Evolutionary conservation across 768 basidiomycete genomes (phyloP), one percentile per base, ranked within the genome.

Genomic region (Kwoniella dejecticola): DNA sequence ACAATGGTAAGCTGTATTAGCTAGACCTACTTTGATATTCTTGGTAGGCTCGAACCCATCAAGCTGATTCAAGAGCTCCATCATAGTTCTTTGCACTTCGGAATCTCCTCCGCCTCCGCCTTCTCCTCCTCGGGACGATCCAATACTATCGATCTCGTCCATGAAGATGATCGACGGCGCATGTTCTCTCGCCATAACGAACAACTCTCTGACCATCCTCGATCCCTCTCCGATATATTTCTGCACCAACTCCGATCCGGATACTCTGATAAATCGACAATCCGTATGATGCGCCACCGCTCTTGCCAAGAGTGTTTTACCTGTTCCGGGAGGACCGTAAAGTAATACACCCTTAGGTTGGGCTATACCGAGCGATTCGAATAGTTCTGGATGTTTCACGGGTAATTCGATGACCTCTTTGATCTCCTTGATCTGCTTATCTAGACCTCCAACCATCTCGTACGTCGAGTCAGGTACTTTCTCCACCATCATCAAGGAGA

Each of bases 401-500:
- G 95, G 94, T 24, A 96, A 81, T 79, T 97, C 94, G 80, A 97
- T 97, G 76, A 97, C 95, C 80, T 98, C 95, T 80, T 97, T 96
- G 81, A 98, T 95, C 75, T 98, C 94, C 82, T 96, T 96, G 74
- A 95, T 94, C 67, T 94, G 89, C 81, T 96, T 91, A 83, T 98
- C 96, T 60, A 98, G 85, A 69, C 95, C 95, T 21, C 96, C 96
- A 63, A 99, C 95, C 94, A 98, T 97, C 80, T 98, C 96, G 81
- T 99, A 99, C 29, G 96, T 98, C 80, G 90, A 92, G 79, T 98
- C 95, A 0, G 95, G 95, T 0, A 98, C 95, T 79, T 99, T 99
- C 81, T 99, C 95, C 11, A 98, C 95, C 94, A 98, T 97, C 96
- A 98, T 98, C 65, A 98, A 86, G 19, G 93, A 96, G 29, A 98